Conservation (phyloP, 2,329 filamentous ascomycete species). For the Botrytis aclada region DNA sequence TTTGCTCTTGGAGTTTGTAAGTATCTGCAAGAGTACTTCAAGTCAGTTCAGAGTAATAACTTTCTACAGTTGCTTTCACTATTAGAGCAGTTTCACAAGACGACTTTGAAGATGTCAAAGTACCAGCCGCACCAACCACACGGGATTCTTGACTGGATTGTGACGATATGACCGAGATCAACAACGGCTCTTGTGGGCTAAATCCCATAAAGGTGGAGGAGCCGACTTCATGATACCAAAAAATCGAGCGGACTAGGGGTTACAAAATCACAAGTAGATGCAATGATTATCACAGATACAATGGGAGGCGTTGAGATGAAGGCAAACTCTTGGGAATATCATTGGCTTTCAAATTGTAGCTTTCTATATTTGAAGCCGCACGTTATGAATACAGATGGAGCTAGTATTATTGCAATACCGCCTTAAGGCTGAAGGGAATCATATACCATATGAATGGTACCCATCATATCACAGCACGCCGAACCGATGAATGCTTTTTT, state of each 20-base stretch:
- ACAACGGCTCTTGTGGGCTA: not conserved
- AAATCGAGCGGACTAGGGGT: not conserved
- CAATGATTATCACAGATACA: not conserved
- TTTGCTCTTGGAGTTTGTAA: slow-evolving; percentile 86
- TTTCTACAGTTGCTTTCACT: slow-evolving; percentile 59
- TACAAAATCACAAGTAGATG: slow-evolving; percentile 1
- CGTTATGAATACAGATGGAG: slow-evolving; percentile 32
- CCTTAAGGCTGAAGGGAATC: slow-evolving; percentile 25
- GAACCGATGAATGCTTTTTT: slow-evolving; percentile 24
- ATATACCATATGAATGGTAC: slow-evolving; percentile 27
- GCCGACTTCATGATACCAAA: not conserved
- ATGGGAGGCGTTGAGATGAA: not conserved
- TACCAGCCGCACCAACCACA: slow-evolving; percentile 57
- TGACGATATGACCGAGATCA: not conserved
- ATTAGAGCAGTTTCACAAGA: slow-evolving; percentile 90
- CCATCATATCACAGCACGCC: slow-evolving; percentile 8
- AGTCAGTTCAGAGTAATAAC: slow-evolving; percentile 7
- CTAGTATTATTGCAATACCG: slow-evolving; percentile 16
- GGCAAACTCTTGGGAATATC: slow-evolving; percentile 16
- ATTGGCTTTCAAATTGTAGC: slow-evolving; percentile 21
- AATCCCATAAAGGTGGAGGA: not conserved
- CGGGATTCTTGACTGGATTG: slow-evolving; percentile 4
- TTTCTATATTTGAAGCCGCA: slow-evolving; percentile 15
- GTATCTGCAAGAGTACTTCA: slow-evolving; percentile 41
- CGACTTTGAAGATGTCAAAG: slow-evolving; percentile 91